Base-by-base conservation (phyloP, 495 filamentous ascomycete genomes). In the Viridothelium virens region DNA sequence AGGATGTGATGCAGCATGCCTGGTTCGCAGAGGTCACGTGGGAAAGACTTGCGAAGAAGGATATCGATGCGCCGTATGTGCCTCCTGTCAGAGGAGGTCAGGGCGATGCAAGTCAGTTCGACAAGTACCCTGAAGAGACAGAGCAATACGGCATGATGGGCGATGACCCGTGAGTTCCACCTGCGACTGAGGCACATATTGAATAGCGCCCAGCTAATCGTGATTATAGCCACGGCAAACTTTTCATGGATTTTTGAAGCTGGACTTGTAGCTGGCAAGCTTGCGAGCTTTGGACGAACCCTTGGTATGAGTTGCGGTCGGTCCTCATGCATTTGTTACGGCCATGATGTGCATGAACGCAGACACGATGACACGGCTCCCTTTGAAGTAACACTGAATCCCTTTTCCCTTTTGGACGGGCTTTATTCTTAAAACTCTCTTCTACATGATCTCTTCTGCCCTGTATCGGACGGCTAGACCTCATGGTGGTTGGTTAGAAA, bases 11-110 rank as follows among this genome's bases (percentile, higher is more conserved):
- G 85, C 87, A 86, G 68, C 94, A 98, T 70, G 83, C 87, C 9
- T 98, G 94, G 94, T 98, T 98, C 72, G 85, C 89, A 2, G 94
- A 98, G 79, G 94, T 98, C 65, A 97, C 94, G 59, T 98, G 94
- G 94, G 95, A 97, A 66, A 84, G 93, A 62, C 77, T 98, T 70
- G 86, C 86, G 25, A 88, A 89, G 76, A 97, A 96, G 79, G 95
- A 98, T 72, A 98, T 98, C 66, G 94, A 98, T 77, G 95, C 94
- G 50, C 94, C 94, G 4, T 98, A 98, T 75, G 92, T 96, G 56
- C 94, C 94, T n/a, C 94, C 94, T 0, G 92, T 98, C 37, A 86
- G 90, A 71, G 91, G 90, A 36, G 94, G 94, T 62, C 86, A 91
- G 39, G 94, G 94, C 64, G 94, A 98, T 80, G 89, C 94, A 39